Percentiles rank a stretch among this genome's conserved stretches.
These are phyloP conservation scores for Yamadazyma sp. DNA, from an alignment of 805 yeast species.

Conservation along the genomic window DNA sequence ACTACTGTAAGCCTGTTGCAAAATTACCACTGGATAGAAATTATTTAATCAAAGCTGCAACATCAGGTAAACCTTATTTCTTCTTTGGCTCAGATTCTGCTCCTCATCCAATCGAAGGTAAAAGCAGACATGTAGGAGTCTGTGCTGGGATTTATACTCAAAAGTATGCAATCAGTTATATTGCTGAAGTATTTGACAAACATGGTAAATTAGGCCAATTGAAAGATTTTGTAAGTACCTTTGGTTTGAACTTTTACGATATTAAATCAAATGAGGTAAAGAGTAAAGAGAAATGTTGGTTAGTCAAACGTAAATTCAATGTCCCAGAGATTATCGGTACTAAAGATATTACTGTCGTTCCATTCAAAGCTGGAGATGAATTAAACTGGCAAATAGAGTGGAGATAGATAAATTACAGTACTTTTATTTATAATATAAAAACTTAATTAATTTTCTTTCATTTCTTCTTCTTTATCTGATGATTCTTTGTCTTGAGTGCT, in stretches of 20 bases:
- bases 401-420: conserved; percentile 30
- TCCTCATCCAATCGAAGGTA: conserved; percentile 85
- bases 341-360: conserved; percentile 56
- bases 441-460: background rate
- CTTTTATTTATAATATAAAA: conserved; percentile 3
- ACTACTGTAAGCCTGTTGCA: conserved; percentile 97
- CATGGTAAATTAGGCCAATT: conserved; percentile 62
- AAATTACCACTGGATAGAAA: conserved; percentile 81
- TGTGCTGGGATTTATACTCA: conserved; percentile 99
- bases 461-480: background rate
- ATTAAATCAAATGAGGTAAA: conserved; percentile 41
- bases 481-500: background rate
- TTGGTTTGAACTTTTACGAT: conserved; percentile 70
- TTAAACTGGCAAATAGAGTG: conserved; percentile 75
- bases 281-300: conserved; percentile 40
- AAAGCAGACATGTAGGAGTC: conserved; percentile 74
- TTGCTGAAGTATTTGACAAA: conserved; percentile 82
- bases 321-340: conserved; percentile 61
- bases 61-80: conserved; percentile 86
- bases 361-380: conserved; percentile 79
- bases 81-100: conserved; percentile 98
- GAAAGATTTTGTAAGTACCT: conserved; percentile 69
- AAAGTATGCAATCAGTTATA: conserved; percentile 71
- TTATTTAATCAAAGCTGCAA: conserved; percentile 83
- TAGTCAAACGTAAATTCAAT: conserved; percentile 50